These are phyloP conservation scores for Picochlorum sp. DNA, from an alignment of 139 green algal species.

Conservation along the genomic window DNA sequence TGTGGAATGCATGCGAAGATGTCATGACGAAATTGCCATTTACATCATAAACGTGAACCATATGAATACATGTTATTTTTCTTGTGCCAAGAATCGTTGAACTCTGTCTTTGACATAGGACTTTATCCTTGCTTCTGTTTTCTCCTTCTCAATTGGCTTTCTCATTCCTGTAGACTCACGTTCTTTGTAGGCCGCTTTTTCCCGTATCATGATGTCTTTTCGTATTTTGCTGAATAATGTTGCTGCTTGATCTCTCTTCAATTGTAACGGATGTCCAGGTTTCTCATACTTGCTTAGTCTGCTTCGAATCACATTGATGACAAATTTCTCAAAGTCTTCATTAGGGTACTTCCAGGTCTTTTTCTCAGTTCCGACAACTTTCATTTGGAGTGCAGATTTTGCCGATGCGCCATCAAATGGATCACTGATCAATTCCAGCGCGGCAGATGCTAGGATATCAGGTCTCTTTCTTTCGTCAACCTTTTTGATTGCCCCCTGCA, in stretches of 20 bases:
- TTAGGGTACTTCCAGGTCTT: slow-evolving; percentile 56
- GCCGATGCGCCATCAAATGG: background rate
- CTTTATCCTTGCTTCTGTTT: slow-evolving; percentile 53
- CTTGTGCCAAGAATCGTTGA: slow-evolving; percentile 13
- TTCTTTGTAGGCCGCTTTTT: slow-evolving; percentile 48
- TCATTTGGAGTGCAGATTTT: background rate
- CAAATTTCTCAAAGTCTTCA: slow-evolving; percentile 52
- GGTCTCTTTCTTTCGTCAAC: background rate
- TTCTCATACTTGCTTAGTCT: slow-evolving; percentile 63
- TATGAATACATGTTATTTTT: background rate
- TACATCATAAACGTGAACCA: background rate
- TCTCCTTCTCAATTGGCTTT: slow-evolving; percentile 57
- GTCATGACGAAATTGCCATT: background rate
- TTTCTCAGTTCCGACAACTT: background rate
- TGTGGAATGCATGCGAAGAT: no score
- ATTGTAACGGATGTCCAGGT: slow-evolving; percentile 49
- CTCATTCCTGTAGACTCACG: slow-evolving; percentile 24
- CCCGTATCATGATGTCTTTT: slow-evolving; percentile 53
- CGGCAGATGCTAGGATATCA: background rate
- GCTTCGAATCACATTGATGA: slow-evolving; percentile 49
- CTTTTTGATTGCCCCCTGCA: background rate
- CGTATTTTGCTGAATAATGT: slow-evolving; percentile 32
- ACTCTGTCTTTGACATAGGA: slow-evolving; percentile 38
- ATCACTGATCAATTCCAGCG: background rate
- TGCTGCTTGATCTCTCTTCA: slow-evolving; percentile 36